A percentile compares a stretch with the other conserved stretches of the same genome.
Conservation (phyloP, 768 basidiomycete species). For the Lyophyllum atratum region DNA sequence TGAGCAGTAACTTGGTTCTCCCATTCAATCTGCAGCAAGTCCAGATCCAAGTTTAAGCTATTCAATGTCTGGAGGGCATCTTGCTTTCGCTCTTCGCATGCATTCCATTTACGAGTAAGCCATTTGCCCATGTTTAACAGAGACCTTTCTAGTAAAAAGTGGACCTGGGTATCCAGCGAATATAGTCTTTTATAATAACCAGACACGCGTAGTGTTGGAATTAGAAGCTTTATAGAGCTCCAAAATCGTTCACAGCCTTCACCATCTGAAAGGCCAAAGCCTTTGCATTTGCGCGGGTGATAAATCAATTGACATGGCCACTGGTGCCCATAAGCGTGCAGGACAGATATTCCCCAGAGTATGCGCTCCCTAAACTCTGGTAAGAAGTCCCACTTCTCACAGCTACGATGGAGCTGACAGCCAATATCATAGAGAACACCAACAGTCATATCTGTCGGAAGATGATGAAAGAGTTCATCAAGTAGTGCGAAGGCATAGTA, state of each 20-base stretch:
- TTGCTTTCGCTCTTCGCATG: not conserved
- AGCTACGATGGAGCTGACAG: not conserved
- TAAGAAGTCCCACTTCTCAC: slow-evolving; percentile 12
- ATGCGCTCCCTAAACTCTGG: slow-evolving; percentile 19
- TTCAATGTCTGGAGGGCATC: no score
- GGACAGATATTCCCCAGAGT: slow-evolving; percentile 31
- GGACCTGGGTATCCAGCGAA: not conserved
- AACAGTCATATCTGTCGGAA: slow-evolving; percentile 21
- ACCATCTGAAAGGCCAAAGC: slow-evolving; percentile 23
- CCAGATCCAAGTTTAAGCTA: no score
- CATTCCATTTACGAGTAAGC: not conserved
- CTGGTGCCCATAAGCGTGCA: slow-evolving; percentile 34
- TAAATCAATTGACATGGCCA: slow-evolving; percentile 25
- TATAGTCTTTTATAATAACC: not conserved
- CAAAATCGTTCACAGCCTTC: slow-evolving; percentile 37
- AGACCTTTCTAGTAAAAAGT: not conserved
- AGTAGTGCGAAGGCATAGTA: slow-evolving; percentile 19
- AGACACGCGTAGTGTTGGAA: not conserved
- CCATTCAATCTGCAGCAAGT: not conserved
- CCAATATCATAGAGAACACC: not conserved
- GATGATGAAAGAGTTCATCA: slow-evolving; percentile 29
- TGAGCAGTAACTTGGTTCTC: not conserved
- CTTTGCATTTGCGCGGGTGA: slow-evolving; percentile 27
- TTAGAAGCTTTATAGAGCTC: slow-evolving; percentile 6
- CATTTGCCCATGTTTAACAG: not conserved